phyloP scores from a whole-genome alignment of 164 flowering plant species.

The grape (Vitis vinifera) region ASM3070453v1 NC_081818.1:23353001-23353500 shows the following conservation, averaged over 20 bases:
- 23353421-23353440: constrained; percentile 59
- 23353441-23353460: constrained; percentile 82
- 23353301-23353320: constrained; percentile 48
- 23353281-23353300: constrained; percentile 52
- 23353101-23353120: constrained; percentile 52
- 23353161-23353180: neutral
- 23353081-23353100: constrained; percentile 35
- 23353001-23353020: constrained; percentile 32
- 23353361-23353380: neutral
- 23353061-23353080: constrained; percentile 49
- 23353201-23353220: constrained; percentile 74
- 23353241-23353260: constrained; percentile 86
- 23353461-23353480: constrained; percentile 65
- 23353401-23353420: neutral
- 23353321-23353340: constrained; percentile 79
- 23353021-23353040: constrained; percentile 33
- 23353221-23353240: constrained; percentile 91
- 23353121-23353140: constrained; percentile 8
- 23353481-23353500: constrained; percentile 75
- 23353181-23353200: constrained; percentile 17
- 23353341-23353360: constrained; percentile 79
- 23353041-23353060: constrained; percentile 46
- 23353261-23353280: constrained; percentile 83
- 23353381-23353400: neutral
- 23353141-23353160: neutral